Conservation (phyloP, 345 rosid species). For the Ceriops tagal region DNA sequence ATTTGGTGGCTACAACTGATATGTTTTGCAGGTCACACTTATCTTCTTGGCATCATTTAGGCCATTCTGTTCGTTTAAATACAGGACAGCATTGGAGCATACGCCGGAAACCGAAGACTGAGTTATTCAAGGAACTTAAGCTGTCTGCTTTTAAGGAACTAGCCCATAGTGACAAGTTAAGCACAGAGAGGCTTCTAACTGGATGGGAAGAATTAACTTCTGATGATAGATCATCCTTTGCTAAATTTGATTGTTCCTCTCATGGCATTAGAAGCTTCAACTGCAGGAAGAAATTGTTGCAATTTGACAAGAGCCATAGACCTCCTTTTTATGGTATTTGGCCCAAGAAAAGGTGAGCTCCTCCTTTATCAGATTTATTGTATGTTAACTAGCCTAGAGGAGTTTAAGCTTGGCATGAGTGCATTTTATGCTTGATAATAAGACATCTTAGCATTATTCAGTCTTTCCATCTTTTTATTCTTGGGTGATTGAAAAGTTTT, state of each 20-base stretch:
- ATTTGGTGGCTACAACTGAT: constrained; percentile 12
- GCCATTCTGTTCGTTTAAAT: constrained; percentile 42
- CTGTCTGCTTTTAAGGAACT: constrained; percentile 42
- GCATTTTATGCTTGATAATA: neutral
- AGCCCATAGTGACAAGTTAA: constrained; percentile 36
- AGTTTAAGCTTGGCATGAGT: neutral
- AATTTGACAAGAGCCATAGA: constrained; percentile 79
- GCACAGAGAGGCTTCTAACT: constrained; percentile 50
- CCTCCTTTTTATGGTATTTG: constrained; percentile 94
- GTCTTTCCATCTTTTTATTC: no score
- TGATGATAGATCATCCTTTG: constrained; percentile 26
- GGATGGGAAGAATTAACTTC: constrained; percentile 42
- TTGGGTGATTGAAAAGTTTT: no score
- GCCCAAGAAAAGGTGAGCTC: constrained; percentile 74
- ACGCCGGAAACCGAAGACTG: constrained; percentile 65
- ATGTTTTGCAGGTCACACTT: constrained; percentile 54
- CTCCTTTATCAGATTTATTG: neutral
- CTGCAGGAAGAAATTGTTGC: constrained; percentile 60
- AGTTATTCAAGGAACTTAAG: constrained; percentile 67
- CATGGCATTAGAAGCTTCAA: constrained; percentile 34
- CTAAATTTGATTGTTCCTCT: constrained; percentile 23
- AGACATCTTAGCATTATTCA: no score
- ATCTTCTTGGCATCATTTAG: constrained; percentile 64
- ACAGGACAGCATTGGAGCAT: constrained; percentile 64
- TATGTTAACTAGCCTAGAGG: neutral